phyloP scores from a whole-genome alignment of 768 basidiomycete species.

The Jaapia argillacea region DNA sequence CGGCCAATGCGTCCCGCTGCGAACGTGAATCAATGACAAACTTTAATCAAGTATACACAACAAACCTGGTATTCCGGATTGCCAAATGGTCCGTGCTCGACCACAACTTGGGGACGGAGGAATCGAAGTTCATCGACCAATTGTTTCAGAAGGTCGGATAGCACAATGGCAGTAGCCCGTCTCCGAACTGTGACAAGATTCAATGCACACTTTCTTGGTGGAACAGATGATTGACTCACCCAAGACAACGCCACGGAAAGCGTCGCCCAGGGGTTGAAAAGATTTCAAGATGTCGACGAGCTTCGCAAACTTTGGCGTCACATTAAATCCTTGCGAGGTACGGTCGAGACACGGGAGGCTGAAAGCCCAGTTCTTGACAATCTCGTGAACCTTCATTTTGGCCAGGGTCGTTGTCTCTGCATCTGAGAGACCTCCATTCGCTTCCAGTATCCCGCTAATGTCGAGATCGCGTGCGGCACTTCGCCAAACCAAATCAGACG shows the following conservation, averaged over 20 bases:
- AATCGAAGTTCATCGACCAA: slow-evolving; percentile 24
- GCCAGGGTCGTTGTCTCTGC: too few species aligned
- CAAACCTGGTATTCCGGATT: slow-evolving; percentile 25
- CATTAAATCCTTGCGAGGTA: slow-evolving; percentile 51
- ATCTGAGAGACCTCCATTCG: too few species aligned
- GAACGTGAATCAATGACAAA: too few species aligned
- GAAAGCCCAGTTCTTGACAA: slow-evolving; percentile 53
- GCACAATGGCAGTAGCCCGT: slow-evolving; percentile 1
- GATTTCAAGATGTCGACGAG: slow-evolving; percentile 50
- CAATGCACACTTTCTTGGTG: too few species aligned
- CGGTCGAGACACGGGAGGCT: slow-evolving; percentile 52
- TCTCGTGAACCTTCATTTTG: too few species aligned
- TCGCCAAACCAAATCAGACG: slow-evolving; percentile 63
- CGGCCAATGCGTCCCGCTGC: slow-evolving; percentile 18
- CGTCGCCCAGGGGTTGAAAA: slow-evolving; percentile 40
- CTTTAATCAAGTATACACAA: too few species aligned
- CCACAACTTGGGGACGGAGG: slow-evolving; percentile 43
- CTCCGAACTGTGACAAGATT: too few species aligned
- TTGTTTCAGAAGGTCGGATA: slow-evolving; percentile 19
- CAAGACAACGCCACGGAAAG: slow-evolving; percentile 56
- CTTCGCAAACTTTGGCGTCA: slow-evolving; percentile 55
- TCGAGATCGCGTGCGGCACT: slow-evolving; percentile 35
- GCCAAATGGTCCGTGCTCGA: slow-evolving; percentile 23
- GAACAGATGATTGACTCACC: slow-evolving; percentile 33
- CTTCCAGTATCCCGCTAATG: too few species aligned